A percentile compares a stretch with the other conserved stretches of the same genome.
These are phyloP conservation scores for Agrocybe chaxingu DNA, from an alignment of 768 basidiomycete genomes.

Conservation along the genomic window DNA sequence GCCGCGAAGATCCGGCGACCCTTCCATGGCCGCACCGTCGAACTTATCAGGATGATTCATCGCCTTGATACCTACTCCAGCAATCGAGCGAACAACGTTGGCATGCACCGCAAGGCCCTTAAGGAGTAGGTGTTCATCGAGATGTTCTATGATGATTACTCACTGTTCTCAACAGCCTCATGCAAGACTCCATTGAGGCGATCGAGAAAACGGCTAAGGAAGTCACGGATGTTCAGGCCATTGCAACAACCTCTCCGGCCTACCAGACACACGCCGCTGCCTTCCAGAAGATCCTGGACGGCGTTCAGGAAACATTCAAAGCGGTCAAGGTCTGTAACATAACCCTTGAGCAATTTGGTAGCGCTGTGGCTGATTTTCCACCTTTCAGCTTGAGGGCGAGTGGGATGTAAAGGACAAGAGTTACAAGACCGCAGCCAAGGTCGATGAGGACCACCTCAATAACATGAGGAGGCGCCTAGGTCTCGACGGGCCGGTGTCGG, in stretches of 20 bases:
- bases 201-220: no score
- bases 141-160: not conserved
- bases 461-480: conserved; percentile 5
- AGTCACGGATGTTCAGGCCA: no score
- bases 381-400: conserved; percentile 1
- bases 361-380: not conserved
- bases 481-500: not conserved
- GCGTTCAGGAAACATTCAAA: no score
- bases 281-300: no score
- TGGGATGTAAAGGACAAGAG: conserved; percentile 1
- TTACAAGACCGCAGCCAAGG: conserved; percentile 2
- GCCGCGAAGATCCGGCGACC: not conserved
- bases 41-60: conserved; percentile 3
- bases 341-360: no score
- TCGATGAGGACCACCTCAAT: conserved; percentile 10
- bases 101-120: not conserved
- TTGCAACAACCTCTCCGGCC: no score
- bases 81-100: conserved; percentile 1
- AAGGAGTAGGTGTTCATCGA: not conserved
- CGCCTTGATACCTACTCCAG: conserved; percentile 2
- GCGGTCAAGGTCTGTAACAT: no score
- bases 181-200: no score
- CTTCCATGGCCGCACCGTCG: conserved; percentile 4
- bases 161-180: no score
- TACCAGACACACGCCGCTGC: no score